Evolutionary conservation across 2,329 filamentous ascomycete genomes (phyloP), one percentile per base, ranked within the genome.

Genomic region (Colletotrichum filicis): DNA sequence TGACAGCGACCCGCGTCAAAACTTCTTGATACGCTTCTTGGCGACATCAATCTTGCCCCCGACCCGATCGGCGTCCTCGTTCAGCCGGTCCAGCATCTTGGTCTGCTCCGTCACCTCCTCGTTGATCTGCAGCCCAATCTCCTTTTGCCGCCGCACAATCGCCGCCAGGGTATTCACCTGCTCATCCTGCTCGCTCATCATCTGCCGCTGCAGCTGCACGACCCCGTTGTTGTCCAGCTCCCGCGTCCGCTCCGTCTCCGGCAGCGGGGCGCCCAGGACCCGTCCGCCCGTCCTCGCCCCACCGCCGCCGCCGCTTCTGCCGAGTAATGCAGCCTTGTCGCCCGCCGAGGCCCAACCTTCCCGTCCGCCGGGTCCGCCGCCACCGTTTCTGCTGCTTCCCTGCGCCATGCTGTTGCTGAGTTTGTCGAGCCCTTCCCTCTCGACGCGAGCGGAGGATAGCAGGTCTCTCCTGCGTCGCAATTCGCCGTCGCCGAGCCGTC

Each of bases 141-240:
- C 92, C 79, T 90, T 92, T 84, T 96, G 92, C 71, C 92, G 85
- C 60, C 91, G 85, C 59, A 96, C 92, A 60, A 94, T 92, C 75
- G 90, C 90, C 1, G 89, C 87, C 68, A 97, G 83, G 76, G 90
- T 87, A 22, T 93, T 88, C 3, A 97, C 88, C 76, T 94, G 92
- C 77, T 92, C 81, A 76, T 97, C 94, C 79, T 97, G 94, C 75
- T 93, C 91, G 66, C 87, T 79, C 87, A 96, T 94, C 80, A 94
- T 90, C 78, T 93, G 88, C 77, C 90, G 87, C 81, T 97, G 94
- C 74, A 97, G 82, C 80, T 93, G 89, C 74, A 95, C 77, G 22
- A 97, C 91, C 0, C 93, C 94, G 5, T 87, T 82, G 77, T 97
- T 97, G 79, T 95, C 94, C 66, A 94, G 82, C 80, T 96, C 93